A percentile compares a stretch with the other conserved stretches of the same genome.
phyloP scores from a whole-genome alignment of 2,329 filamentous ascomycete genomes.

The Camillea tinctor region DNA sequence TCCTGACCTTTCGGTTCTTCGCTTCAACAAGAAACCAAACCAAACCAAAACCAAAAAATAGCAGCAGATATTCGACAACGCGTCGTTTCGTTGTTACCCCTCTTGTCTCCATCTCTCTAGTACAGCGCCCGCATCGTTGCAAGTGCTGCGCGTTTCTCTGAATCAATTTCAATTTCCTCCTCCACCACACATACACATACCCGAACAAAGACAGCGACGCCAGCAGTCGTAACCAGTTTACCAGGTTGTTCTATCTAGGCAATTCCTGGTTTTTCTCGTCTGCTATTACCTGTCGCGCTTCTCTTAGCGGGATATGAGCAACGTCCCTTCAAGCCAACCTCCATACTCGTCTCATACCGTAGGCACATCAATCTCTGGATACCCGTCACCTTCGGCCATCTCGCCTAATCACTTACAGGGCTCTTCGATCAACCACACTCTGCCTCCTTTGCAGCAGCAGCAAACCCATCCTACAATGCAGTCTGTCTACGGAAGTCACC shows the following conservation, averaged over 20 bases:
- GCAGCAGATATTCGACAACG: slow-evolving; percentile 11
- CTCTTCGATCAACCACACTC: slow-evolving; percentile 51
- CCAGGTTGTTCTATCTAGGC: slow-evolving; percentile 23
- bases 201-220: slow-evolving; percentile 1
- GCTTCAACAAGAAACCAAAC: no score
- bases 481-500: slow-evolving; percentile 56
- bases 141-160: slow-evolving; percentile 4
- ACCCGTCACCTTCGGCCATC: slow-evolving; percentile 52
- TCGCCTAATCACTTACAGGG: slow-evolving; percentile 51
- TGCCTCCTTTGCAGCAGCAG: slow-evolving; percentile 54
- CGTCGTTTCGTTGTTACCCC: slow-evolving; percentile 14
- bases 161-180: slow-evolving; percentile 1
- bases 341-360: slow-evolving; percentile 56
- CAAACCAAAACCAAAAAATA: no score
- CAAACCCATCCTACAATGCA: slow-evolving; percentile 49
- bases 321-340: slow-evolving; percentile 36
- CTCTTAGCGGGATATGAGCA: slow-evolving; percentile 50
- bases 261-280: slow-evolving; percentile 24
- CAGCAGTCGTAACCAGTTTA: slow-evolving; percentile 18
- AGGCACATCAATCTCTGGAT: slow-evolving; percentile 51
- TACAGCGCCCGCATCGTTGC: not conserved
- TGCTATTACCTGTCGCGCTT: slow-evolving; percentile 20
- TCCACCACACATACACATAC: slow-evolving; percentile 1
- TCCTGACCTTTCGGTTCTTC: slow-evolving; percentile 21
- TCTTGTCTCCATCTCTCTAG: slow-evolving; percentile 11